Evolutionary conservation across 1,284 basidiomycete species (phyloP).

Genomic region (Apiotrichum gracile): DNA sequence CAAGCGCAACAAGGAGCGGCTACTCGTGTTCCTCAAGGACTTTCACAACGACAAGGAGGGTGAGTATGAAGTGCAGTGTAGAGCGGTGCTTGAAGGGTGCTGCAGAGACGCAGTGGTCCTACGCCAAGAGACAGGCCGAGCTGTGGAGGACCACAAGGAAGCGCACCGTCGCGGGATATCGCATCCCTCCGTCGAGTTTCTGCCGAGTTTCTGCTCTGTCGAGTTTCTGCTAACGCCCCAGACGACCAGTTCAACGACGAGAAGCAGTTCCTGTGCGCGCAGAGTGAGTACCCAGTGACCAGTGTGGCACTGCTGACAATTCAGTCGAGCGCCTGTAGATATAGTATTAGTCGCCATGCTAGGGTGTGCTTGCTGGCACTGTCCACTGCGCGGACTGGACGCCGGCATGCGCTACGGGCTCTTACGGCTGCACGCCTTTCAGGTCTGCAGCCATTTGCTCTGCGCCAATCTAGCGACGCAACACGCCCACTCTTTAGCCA

Average conservation of each 20-base stretch:
- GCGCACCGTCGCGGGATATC: neutral
- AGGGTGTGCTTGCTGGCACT: too few species aligned
- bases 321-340: slow-evolving; percentile 12
- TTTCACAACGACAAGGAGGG: slow-evolving; percentile 99
- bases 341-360: too few species aligned
- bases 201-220: neutral
- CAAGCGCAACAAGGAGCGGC: slow-evolving; percentile 85
- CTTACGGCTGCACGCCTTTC: too few species aligned
- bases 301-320: neutral
- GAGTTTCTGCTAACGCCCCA: slow-evolving; percentile 32
- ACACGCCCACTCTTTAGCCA: too few species aligned
- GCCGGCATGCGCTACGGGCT: too few species aligned
- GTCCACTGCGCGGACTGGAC: too few species aligned
- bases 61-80: too few species aligned
- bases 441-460: too few species aligned
- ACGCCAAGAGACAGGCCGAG: too few species aligned
- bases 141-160: neutral
- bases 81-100: too few species aligned
- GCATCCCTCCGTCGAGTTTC: neutral
- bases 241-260: slow-evolving; percentile 97
- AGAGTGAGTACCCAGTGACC: slow-evolving; percentile 57
- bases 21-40: slow-evolving; percentile 78
- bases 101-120: too few species aligned
- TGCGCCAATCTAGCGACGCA: too few species aligned
- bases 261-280: slow-evolving; percentile 90